Conservation (phyloP, 768 basidiomycete species). For the Panellus pusillus region DNA sequence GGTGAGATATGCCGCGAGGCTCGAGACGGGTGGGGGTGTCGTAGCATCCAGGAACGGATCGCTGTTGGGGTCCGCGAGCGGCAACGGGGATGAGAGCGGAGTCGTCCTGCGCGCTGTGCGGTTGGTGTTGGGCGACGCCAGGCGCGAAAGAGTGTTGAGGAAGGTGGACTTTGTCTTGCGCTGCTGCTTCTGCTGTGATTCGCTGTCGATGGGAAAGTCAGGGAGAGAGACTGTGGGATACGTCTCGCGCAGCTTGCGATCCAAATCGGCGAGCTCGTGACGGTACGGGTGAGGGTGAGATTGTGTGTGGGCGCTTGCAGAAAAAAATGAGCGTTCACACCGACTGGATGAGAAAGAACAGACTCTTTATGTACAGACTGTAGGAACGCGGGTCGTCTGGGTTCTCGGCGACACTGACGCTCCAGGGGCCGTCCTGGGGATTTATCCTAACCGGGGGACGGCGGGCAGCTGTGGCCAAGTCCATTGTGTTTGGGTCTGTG, state of each 20-base stretch:
- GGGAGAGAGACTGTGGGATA: slow-evolving; percentile 60
- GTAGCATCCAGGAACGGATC: slow-evolving; percentile 57
- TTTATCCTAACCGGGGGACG: slow-evolving; percentile 64
- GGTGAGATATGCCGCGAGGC: slow-evolving; percentile 79
- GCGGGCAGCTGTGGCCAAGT: slow-evolving; percentile 33
- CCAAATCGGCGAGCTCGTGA: slow-evolving; percentile 80
- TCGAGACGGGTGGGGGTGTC: slow-evolving; percentile 32
- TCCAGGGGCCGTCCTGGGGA: slow-evolving; percentile 81
- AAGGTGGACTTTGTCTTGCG: slow-evolving; percentile 71
- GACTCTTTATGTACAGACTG: slow-evolving; percentile 90
- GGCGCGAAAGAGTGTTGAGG: slow-evolving; percentile 80
- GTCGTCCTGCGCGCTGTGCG: slow-evolving; percentile 34
- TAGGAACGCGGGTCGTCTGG: slow-evolving; percentile 73
- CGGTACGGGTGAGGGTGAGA: slow-evolving; percentile 79
- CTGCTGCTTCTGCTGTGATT: slow-evolving; percentile 48
- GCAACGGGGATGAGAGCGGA: slow-evolving; percentile 33
- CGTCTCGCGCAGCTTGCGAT: slow-evolving; percentile 72
- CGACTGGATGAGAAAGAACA: slow-evolving; percentile 33
- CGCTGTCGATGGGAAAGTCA: slow-evolving; percentile 57
- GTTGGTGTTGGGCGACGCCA: slow-evolving; percentile 68
- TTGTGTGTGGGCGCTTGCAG: slow-evolving; percentile 82
- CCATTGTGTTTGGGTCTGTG: slow-evolving; percentile 42
- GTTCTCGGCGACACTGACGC: slow-evolving; percentile 84
- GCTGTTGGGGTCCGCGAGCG: slow-evolving; percentile 36
- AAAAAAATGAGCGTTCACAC: slow-evolving; percentile 25